These are phyloP conservation scores for Sarocladium oryzae DNA, from an alignment of 2,329 filamentous ascomycete genomes.

Conservation along the genomic window DNA sequence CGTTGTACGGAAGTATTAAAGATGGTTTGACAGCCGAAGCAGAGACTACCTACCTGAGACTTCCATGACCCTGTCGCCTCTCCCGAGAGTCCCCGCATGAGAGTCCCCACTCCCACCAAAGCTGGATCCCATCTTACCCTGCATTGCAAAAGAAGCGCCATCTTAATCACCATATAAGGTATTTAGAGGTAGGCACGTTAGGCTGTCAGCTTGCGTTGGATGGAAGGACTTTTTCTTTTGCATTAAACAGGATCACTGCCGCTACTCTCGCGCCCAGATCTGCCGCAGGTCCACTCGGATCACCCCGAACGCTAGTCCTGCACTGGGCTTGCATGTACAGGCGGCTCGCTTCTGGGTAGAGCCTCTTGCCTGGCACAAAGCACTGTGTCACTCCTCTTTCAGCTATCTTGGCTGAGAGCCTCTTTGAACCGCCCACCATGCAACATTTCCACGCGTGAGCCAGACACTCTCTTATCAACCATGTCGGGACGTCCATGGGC, in stretches of 20 bases:
- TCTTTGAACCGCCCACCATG: background rate
- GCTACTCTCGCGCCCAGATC: background rate
- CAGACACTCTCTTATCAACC: background rate
- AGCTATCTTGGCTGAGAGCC: background rate
- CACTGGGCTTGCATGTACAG: background rate
- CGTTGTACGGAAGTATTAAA: no score
- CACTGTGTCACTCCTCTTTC: no score
- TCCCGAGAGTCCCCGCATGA: background rate
- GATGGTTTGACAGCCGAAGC: no score
- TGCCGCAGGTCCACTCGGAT: background rate
- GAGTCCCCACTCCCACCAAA: background rate
- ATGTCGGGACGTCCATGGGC: background rate
- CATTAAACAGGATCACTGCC: background rate
- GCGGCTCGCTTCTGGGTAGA: no score
- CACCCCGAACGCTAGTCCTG: background rate
- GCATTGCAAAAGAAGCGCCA: no score
- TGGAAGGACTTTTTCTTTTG: background rate
- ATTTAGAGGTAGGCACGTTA: background rate
- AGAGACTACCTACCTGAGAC: no score
- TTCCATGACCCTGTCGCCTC: no score
- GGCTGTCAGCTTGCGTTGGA: background rate
- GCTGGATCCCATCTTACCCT: no score
- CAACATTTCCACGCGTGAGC: background rate
- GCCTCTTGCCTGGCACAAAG: no score
- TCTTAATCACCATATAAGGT: background rate